A percentile compares a stretch with the other conserved stretches of the same genome.
Conservation (phyloP, 2,329 filamentous ascomycete species). For the Penicillium sp. region DNA sequence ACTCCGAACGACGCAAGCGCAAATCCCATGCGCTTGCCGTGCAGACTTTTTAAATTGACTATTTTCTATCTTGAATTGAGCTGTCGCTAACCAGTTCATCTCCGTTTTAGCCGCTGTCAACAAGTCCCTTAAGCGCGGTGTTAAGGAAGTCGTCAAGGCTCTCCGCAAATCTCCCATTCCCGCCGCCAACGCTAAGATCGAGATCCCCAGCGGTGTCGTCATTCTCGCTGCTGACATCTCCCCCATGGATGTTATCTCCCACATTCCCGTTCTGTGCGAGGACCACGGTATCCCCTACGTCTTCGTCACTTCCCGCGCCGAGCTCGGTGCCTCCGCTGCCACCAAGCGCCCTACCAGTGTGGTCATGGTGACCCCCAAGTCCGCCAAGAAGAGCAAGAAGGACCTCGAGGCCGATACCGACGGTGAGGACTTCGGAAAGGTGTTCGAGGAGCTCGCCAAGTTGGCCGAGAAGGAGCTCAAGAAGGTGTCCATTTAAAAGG, state of each 20-base stretch:
- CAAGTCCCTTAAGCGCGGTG: slow-evolving; percentile 93
- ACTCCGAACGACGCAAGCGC: background rate
- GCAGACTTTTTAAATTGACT: background rate
- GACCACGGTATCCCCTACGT: slow-evolving; percentile 97
- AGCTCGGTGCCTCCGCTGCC: slow-evolving; percentile 88
- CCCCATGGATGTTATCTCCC: slow-evolving; percentile 97
- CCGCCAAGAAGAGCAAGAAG: slow-evolving; percentile 53
- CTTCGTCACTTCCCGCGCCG: slow-evolving; percentile 87
- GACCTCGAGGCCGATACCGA: slow-evolving; percentile 47
- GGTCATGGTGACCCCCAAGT: slow-evolving; percentile 71
- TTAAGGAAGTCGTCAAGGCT: slow-evolving; percentile 98
- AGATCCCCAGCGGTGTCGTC: slow-evolving; percentile 72
- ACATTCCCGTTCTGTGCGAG: slow-evolving; percentile 96
- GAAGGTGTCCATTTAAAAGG: slow-evolving; percentile 54
- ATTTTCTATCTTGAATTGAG: background rate
- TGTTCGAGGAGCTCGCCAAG: slow-evolving; percentile 59
- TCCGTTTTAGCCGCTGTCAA: slow-evolving; percentile 75
- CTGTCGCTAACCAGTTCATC: background rate
- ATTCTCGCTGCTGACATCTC: slow-evolving; percentile 97
- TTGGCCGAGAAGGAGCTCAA: slow-evolving; percentile 60
- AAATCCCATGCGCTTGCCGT: background rate
- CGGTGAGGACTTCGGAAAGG: slow-evolving; percentile 52
- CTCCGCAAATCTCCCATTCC: slow-evolving; percentile 84
- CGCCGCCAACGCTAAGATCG: slow-evolving; percentile 62
- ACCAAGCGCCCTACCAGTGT: slow-evolving; percentile 97